Conservation (phyloP, 1,139 yeast genomes). For the Pneumocystis murina region DNA sequence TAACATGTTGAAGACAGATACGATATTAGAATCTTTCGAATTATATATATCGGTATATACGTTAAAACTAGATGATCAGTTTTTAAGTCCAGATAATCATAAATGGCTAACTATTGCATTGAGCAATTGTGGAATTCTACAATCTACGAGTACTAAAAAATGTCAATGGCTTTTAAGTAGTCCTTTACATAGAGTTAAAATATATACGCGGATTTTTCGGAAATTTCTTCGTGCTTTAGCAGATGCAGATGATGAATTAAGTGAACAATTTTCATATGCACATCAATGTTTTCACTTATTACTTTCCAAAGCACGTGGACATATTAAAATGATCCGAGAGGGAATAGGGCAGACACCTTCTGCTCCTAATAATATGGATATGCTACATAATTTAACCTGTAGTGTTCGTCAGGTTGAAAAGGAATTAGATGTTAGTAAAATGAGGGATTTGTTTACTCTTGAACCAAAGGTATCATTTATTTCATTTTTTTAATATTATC, state of each 20-base stretch:
- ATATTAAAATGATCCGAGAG: neutral
- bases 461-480: neutral
- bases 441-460: neutral
- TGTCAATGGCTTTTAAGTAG: neutral
- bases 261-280: neutral
- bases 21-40: neutral
- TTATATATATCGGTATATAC: neutral
- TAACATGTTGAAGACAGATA: neutral
- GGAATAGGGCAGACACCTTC: neutral
- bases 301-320: neutral
- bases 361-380: neutral
- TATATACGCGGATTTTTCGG: neutral
- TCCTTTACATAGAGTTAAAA: neutral
- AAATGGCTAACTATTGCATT: neutral
- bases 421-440: neutral
- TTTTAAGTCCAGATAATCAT: neutral
- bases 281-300: neutral
- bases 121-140: neutral
- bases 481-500: neutral
- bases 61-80: neutral
- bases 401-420: neutral
- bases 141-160: neutral
- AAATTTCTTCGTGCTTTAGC: neutral
- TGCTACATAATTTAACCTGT: neutral
- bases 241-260: neutral